phyloP scores from a whole-genome alignment of 2,329 filamentous ascomycete species.

The Diplodia scrobiculata region DNA sequence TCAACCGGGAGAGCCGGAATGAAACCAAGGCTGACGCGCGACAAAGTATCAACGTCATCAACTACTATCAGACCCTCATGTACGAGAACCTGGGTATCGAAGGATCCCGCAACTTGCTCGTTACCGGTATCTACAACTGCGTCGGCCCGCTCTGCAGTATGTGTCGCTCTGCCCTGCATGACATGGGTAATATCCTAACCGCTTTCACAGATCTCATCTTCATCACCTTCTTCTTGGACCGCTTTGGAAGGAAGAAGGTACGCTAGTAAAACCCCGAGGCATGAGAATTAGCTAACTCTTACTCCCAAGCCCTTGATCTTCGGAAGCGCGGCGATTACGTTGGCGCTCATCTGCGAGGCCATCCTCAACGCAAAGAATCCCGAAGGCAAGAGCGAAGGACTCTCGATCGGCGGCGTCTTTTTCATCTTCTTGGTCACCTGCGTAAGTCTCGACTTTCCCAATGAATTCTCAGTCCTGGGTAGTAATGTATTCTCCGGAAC shows the following conservation, averaged over 20 bases:
- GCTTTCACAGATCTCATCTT: constrained; percentile 56
- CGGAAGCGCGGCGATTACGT: constrained; percentile 57
- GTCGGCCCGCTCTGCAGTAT: constrained; percentile 56
- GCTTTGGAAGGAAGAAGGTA: constrained; percentile 43
- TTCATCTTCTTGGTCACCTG: constrained; percentile 61
- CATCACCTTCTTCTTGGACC: constrained; percentile 60
- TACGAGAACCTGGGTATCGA: constrained; percentile 61
- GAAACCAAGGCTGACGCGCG: not conserved
- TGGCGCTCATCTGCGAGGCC: constrained; percentile 63
- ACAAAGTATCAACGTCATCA: constrained; percentile 57
- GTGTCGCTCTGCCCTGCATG: constrained; percentile 8
- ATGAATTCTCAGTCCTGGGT: constrained; percentile 33
- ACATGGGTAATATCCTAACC: not conserved
- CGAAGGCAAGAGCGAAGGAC: constrained; percentile 42
- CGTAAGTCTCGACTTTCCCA: constrained; percentile 41
- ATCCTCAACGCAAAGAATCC: constrained; percentile 52
- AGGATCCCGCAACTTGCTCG: constrained; percentile 56
- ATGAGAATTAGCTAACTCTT: constrained; percentile 34
- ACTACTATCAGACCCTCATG: constrained; percentile 64
- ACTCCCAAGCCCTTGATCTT: constrained; percentile 55
- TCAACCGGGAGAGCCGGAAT: too few relatives aligned
- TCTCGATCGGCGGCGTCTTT: constrained; percentile 64
- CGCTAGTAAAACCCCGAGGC: not conserved
- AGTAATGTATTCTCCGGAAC: not conserved
- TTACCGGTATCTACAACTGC: constrained; percentile 63